Evolutionary conservation across 2,329 filamentous ascomycete species (phyloP), one percentile per base, ranked within the genome.

Genomic region (Penicillium freii): DNA sequence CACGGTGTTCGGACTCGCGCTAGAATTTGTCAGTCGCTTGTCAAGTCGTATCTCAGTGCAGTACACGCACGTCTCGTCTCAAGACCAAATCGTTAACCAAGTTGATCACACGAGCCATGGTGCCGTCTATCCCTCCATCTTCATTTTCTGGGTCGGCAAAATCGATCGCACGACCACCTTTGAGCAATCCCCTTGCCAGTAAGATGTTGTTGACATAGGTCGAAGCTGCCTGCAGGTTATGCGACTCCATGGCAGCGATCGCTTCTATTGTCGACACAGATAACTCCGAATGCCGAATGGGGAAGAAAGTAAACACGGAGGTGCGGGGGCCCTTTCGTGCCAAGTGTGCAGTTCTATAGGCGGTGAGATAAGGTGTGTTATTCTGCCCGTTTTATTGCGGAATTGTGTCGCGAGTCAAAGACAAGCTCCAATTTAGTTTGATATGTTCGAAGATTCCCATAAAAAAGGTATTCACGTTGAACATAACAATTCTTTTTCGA

Each of bases 51-150:
- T 29, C 4, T 11, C 15, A 34, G n/a, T 50, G 23, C 21, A 46
- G 6, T 25, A 47, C 54, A 80, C 86, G 67, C 80, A 96, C 91
- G 73, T 99, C 94, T 80, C 92, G 86, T 64, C 92, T 85, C 59
- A 97, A 74, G 58, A 99, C 91, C 66, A 99, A 77, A 71, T 99
- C 94, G 75, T 99, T 96, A 48, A 99, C 86, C 25, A 99, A 83
- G 71, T 93, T 90, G 77, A 99, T 96, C 66, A 97, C 87, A 64
- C 87, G 85, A 21, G 89, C 88, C 87, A 94, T 93, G 19, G 89
- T 90, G 50, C 83, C 84, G 69, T 83, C 82, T 38, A 84, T 81
- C 17, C 74, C 74, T 19, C 82, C 82, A 62, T 87, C 84, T 58
- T 81, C 82, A 61, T 84, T 81, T 52, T 84, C 84, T 9, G 90